These are phyloP conservation scores for Exophiala calicioides DNA, from an alignment of 2,329 filamentous ascomycete genomes.

Conservation along the genomic window DNA sequence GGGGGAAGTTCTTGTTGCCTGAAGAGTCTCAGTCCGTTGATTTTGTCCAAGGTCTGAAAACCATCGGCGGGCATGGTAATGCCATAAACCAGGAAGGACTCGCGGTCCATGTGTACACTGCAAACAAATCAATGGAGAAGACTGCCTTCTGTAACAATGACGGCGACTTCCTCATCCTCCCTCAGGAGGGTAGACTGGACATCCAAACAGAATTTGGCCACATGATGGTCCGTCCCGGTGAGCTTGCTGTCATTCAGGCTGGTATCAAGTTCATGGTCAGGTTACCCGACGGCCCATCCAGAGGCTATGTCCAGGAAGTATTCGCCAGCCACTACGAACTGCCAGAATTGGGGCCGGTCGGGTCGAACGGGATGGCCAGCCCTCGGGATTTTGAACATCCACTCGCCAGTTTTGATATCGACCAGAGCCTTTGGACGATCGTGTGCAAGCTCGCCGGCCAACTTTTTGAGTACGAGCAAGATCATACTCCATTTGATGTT, in stretches of 20 bases:
- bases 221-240: conserved; percentile 64
- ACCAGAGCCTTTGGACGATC: conserved; percentile 54
- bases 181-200: conserved; percentile 64
- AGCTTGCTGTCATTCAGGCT: conserved; percentile 65
- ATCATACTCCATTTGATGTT: conserved; percentile 68
- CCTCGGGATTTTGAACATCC: conserved; percentile 65
- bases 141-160: conserved; percentile 63
- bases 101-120: conserved; percentile 58
- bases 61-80: conserved; percentile 59
- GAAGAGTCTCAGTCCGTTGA: conserved; percentile 49
- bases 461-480: conserved; percentile 62
- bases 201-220: conserved; percentile 70
- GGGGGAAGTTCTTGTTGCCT: conserved; percentile 59
- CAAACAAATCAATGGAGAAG: conserved; percentile 58
- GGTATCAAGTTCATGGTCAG: conserved; percentile 64
- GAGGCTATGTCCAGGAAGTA: conserved; percentile 67
- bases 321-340: conserved; percentile 65
- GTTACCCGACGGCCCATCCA: conserved; percentile 57
- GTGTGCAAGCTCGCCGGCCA: conserved; percentile 64
- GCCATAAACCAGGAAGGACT: conserved; percentile 58
- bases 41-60: conserved; percentile 57
- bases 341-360: conserved; percentile 66
- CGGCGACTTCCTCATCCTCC: conserved; percentile 67
- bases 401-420: conserved; percentile 58
- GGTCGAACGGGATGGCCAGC: conserved; percentile 66